Evolutionary conservation across 2,329 filamentous ascomycete species (phyloP).

Genomic region (Fusarium brachygibbosum): DNA sequence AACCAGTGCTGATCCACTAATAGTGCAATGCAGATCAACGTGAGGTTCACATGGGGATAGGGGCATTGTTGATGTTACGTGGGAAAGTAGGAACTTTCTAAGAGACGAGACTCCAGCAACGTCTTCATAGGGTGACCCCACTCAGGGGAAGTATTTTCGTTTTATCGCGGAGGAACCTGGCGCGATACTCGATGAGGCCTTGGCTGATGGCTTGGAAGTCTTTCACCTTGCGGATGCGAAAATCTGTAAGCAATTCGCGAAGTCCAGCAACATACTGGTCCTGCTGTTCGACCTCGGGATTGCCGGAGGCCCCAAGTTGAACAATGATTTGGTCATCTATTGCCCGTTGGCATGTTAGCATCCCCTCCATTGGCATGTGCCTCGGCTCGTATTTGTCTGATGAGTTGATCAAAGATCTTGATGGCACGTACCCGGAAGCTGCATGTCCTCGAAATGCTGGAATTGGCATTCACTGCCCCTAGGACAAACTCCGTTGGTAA

Average conservation of each 20-base stretch:
- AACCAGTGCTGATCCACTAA: conserved; percentile 12
- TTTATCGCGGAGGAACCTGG: conserved; percentile 73
- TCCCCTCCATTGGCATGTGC: conserved; percentile 54
- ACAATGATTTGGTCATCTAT: conserved; percentile 81
- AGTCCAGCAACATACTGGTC: conserved; percentile 74
- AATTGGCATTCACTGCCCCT: conserved; percentile 78
- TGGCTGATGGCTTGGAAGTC: conserved; percentile 77
- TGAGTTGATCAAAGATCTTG: conserved; percentile 27
- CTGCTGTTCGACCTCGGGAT: conserved; percentile 72
- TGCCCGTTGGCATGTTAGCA: conserved; percentile 61
- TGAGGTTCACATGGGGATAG: conserved; percentile 12
- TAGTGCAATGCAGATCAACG: conserved; percentile 45
- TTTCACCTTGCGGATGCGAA: conserved; percentile 70
- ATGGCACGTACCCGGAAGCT: conserved; percentile 55
- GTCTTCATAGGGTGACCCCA: conserved; percentile 56
- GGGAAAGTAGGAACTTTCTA: conserved; percentile 12
- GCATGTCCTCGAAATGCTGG: conserved; percentile 77
- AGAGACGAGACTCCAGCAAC: conserved; percentile 4
- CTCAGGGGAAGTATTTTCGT: conserved; percentile 73
- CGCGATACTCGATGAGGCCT: conserved; percentile 76
- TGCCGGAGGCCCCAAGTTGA: conserved; percentile 76
- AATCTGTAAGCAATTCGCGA: conserved; percentile 69
- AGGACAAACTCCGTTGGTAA: conserved; percentile 75
- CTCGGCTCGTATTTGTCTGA: conserved; percentile 39
- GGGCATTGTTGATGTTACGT: conserved; percentile 36